Conservation (phyloP, 1,139 yeast genomes). For the Kluyveromyces sp. region DNA sequence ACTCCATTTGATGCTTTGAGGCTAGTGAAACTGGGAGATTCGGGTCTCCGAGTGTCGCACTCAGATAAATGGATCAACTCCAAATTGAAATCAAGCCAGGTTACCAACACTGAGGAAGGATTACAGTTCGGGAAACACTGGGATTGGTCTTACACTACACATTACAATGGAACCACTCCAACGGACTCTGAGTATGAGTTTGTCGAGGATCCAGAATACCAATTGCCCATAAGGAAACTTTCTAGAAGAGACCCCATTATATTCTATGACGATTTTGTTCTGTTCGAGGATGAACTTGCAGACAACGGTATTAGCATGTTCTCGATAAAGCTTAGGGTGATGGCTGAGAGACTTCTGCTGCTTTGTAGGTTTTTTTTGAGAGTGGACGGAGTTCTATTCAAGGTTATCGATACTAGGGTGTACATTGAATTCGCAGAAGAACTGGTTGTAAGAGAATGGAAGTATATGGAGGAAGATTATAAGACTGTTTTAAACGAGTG, state of each 20-base stretch:
- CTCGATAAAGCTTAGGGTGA: conserved; percentile 76
- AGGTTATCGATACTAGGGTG: conserved; percentile 78
- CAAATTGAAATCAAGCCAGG: conserved; percentile 32
- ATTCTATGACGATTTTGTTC: conserved; percentile 79
- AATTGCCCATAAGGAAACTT: conserved; percentile 64
- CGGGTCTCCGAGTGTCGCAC: conserved; percentile 64
- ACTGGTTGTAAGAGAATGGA: conserved; percentile 66
- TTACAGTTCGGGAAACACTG: conserved; percentile 65
- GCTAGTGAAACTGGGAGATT: conserved; percentile 47
- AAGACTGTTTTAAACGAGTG: conserved; percentile 42
- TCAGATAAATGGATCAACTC: conserved; percentile 83
- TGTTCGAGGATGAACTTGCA: conserved; percentile 92
- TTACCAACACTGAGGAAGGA: conserved; percentile 35
- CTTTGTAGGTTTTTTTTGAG: conserved; percentile 75
- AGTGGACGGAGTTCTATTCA: conserved; percentile 80
- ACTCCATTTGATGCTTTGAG: conserved; percentile 78
- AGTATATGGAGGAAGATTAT: conserved; percentile 65
- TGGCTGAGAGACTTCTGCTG: conserved; percentile 71
- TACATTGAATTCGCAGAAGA: conserved; percentile 70
- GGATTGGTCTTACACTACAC: conserved; percentile 94
- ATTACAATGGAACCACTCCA: conserved; percentile 55
- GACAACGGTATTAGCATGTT: conserved; percentile 87
- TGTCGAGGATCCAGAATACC: conserved; percentile 26
- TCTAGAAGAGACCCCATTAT: conserved; percentile 76
- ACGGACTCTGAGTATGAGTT: conserved; percentile 11